Evolutionary conservation across 129 eudicot genomes (phyloP).

Genomic region (Tanacetum coccineum): DNA sequence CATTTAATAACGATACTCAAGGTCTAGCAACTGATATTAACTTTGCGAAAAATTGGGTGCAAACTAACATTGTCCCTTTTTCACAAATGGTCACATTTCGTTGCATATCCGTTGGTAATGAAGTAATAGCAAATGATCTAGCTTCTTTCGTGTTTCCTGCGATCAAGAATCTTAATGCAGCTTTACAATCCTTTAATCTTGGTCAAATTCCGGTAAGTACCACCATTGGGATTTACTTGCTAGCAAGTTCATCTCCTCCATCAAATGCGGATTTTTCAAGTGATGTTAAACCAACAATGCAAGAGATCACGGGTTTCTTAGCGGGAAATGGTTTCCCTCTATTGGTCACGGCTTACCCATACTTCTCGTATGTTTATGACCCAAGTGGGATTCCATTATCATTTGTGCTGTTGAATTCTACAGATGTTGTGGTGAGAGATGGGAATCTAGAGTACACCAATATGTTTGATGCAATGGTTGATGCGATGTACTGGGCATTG

Average conservation of each 20-base stretch:
- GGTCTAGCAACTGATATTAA: constrained; percentile 20
- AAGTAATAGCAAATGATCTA: constrained; percentile 30
- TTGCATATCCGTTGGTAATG: constrained; percentile 39
- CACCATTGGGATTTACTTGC: constrained; percentile 15
- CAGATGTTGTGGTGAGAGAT: constrained; percentile 30
- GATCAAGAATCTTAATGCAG: constrained; percentile 28
- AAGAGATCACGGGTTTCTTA: constrained; percentile 15
- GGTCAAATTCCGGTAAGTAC: constrained; percentile 30
- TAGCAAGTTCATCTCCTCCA: constrained; percentile 36
- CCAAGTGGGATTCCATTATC: constrained; percentile 15
- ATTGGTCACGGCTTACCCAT: constrained; percentile 41
- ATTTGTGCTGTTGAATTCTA: constrained; percentile 29
- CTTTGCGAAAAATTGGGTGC: constrained; percentile 36
- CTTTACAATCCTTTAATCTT: constrained; percentile 14
- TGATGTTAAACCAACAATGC: constrained; percentile 14
- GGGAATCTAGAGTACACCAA: constrained; percentile 33
- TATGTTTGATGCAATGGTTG: constrained; percentile 44
- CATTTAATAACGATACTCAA: constrained; percentile 30
- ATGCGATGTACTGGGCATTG: constrained; percentile 31
- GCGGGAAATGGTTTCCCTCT: constrained; percentile 25
- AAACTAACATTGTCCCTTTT: constrained; percentile 29
- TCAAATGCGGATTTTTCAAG: constrained; percentile 28
- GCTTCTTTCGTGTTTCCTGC: constrained; percentile 23
- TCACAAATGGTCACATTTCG: constrained; percentile 24
- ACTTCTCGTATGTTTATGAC: constrained; percentile 26